phyloP scores from a whole-genome alignment of 495 filamentous ascomycete genomes.

The Tricharina praecox region DNA sequence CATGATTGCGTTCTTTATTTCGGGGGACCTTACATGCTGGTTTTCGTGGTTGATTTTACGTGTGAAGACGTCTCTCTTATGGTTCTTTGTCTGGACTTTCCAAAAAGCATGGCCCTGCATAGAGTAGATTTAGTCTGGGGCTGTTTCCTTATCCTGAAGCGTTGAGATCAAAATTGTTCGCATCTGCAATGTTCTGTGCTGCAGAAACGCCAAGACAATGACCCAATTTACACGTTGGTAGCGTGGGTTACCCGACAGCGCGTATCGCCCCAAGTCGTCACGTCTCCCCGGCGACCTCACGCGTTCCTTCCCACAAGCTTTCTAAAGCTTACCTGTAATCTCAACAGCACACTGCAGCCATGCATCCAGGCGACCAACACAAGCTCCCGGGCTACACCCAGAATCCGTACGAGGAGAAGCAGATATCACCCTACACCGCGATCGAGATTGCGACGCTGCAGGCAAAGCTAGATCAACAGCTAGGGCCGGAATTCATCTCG shows the following conservation, averaged over 20 bases:
- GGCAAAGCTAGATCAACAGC: conserved; percentile 67
- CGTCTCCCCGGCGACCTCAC: not conserved
- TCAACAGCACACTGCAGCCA: not conserved
- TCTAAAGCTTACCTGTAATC: not conserved
- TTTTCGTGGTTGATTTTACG: too few species aligned
- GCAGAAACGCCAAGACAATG: conserved; percentile 5
- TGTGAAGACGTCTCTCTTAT: too few species aligned
- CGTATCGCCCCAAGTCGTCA: not conserved
- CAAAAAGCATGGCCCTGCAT: too few species aligned
- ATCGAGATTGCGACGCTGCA: conserved; percentile 77
- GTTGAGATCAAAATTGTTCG: too few species aligned
- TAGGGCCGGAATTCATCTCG: conserved; percentile 95
- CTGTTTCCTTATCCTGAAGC: too few species aligned
- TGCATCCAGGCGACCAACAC: conserved; percentile 5
- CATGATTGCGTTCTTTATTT: too few species aligned
- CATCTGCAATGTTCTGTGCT: too few species aligned
- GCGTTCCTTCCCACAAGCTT: not conserved
- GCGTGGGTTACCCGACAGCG: too few species aligned
- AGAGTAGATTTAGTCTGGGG: too few species aligned
- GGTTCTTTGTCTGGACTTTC: too few species aligned
- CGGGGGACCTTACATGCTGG: too few species aligned
- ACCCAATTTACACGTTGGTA: conserved; percentile 1
- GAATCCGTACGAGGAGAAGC: not conserved
- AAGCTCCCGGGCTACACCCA: not conserved
- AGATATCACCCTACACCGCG: conserved; percentile 47